Evolutionary conservation across 2,329 filamentous ascomycete species (phyloP).

Genomic region (Eutypella sp.): DNA sequence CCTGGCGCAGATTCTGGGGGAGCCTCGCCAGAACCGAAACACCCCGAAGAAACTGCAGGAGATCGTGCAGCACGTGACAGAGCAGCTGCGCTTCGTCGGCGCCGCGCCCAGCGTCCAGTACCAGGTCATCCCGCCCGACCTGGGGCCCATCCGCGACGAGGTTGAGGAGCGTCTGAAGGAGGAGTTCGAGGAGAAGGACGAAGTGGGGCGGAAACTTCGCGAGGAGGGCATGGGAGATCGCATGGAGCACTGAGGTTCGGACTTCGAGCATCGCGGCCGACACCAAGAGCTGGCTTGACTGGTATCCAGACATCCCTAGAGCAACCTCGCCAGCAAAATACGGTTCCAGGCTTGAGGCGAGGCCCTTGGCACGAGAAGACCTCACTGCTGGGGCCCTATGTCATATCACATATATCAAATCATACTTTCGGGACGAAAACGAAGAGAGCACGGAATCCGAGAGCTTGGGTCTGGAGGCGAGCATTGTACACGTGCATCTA

Average conservation of each 20-base stretch:
- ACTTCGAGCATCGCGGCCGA: too few species aligned
- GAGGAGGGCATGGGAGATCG: slow-evolving; percentile 54
- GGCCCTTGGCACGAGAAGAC: too few species aligned
- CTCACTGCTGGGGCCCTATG: too few species aligned
- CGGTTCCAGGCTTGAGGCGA: too few species aligned
- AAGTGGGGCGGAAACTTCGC: slow-evolving; percentile 44
- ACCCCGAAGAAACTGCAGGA: slow-evolving; percentile 68
- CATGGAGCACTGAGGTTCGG: slow-evolving; percentile 46
- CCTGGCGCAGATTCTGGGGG: slow-evolving; percentile 65
- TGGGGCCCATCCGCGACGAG: slow-evolving; percentile 62
- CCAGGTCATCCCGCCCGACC: slow-evolving; percentile 71
- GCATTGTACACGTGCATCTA: too few species aligned
- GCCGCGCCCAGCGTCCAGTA: slow-evolving; percentile 85
- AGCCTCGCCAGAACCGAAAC: slow-evolving; percentile 73
- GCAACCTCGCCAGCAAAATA: too few species aligned
- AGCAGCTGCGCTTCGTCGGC: slow-evolving; percentile 82
- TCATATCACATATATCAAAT: too few species aligned
- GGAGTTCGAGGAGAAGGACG: slow-evolving; percentile 55
- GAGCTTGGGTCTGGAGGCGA: too few species aligned
- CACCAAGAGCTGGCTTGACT: too few species aligned
- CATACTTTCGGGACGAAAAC: too few species aligned
- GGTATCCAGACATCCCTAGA: too few species aligned
- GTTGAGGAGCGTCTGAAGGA: slow-evolving; percentile 65
- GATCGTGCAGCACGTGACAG: slow-evolving; percentile 71
- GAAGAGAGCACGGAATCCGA: too few species aligned